These are phyloP conservation scores for Colletotrichum lini DNA, from an alignment of 2,329 filamentous ascomycete genomes.

Conservation along the genomic window DNA sequence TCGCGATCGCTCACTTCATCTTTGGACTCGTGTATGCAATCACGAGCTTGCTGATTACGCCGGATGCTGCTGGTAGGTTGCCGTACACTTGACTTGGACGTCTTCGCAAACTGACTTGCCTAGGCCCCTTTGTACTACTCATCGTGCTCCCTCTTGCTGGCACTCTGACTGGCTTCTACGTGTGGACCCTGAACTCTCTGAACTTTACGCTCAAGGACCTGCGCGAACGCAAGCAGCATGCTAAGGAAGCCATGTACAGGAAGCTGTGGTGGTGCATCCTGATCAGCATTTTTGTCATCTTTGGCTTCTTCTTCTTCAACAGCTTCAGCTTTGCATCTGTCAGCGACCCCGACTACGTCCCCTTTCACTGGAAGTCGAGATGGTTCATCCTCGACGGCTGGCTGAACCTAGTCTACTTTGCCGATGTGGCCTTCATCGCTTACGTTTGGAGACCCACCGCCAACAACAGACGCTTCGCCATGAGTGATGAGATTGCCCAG, in stretches of 20 bases:
- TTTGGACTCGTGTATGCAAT: conserved; percentile 96
- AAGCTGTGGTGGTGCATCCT: conserved; percentile 99
- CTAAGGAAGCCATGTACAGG: conserved; percentile 96
- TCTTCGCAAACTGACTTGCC: conserved; percentile 25
- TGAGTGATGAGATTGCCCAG: conserved; percentile 99
- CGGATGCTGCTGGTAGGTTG: conserved; percentile 80
- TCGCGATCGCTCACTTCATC: conserved; percentile 93
- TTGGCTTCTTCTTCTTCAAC: conserved; percentile 99
- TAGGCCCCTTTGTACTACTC: conserved; percentile 89
- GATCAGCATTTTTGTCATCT: conserved; percentile 92
- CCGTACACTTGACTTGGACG: not conserved
- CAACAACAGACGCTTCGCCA: conserved; percentile 97
- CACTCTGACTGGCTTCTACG: conserved; percentile 96
- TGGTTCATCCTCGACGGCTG: conserved; percentile 99
- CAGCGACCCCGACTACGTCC: conserved; percentile 89
- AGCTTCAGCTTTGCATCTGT: conserved; percentile 93
- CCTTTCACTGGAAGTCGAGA: conserved; percentile 95
- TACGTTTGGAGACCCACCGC: conserved; percentile 97
- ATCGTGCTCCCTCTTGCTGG: conserved; percentile 93
- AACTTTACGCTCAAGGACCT: conserved; percentile 97
- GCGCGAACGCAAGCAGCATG: conserved; percentile 92
- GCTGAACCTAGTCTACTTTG: conserved; percentile 96
- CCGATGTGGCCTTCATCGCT: conserved; percentile 91
- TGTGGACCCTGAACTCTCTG: conserved; percentile 97
- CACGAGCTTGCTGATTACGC: conserved; percentile 88